Evolutionary conservation across 2,329 filamentous ascomycete species (phyloP).

Genomic region (Penicillium decumbens): DNA sequence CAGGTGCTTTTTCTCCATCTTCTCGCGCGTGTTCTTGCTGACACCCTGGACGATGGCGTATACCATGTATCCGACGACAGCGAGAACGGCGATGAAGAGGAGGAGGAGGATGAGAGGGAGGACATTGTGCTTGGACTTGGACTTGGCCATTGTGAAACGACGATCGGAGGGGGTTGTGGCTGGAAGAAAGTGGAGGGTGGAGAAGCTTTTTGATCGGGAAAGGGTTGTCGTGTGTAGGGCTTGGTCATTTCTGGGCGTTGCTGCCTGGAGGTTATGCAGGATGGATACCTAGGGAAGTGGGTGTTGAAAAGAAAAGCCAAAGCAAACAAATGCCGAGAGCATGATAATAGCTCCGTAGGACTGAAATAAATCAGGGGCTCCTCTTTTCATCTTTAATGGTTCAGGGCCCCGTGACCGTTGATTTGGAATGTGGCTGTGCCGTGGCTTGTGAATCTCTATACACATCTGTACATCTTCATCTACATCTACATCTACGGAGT

Average conservation of each 20-base stretch:
- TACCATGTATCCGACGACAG: constrained; percentile 53
- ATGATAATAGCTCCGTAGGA: no score
- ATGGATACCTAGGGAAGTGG: not conserved
- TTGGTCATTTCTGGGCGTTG: not conserved
- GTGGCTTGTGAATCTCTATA: not conserved
- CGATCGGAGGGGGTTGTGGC: constrained; percentile 1
- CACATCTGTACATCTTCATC: no score
- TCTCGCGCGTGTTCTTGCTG: constrained; percentile 52
- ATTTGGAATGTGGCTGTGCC: not conserved
- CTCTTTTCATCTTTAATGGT: not conserved
- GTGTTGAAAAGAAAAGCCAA: not conserved
- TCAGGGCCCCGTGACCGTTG: not conserved
- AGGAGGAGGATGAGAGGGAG: constrained; percentile 56
- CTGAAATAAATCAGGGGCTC: not conserved
- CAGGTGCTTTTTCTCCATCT: constrained; percentile 62
- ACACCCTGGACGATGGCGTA: constrained; percentile 58
- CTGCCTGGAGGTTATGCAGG: not conserved
- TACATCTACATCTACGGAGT: no score
- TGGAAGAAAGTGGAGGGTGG: not conserved
- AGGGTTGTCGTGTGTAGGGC: not conserved
- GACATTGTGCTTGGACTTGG: constrained; percentile 35
- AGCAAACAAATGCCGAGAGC: no score
- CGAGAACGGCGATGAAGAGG: constrained; percentile 48
- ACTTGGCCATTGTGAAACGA: constrained; percentile 16
- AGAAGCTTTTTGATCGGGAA: not conserved